Conservation (phyloP, 495 filamentous ascomycete genomes). For the Tuber borchii region DNA sequence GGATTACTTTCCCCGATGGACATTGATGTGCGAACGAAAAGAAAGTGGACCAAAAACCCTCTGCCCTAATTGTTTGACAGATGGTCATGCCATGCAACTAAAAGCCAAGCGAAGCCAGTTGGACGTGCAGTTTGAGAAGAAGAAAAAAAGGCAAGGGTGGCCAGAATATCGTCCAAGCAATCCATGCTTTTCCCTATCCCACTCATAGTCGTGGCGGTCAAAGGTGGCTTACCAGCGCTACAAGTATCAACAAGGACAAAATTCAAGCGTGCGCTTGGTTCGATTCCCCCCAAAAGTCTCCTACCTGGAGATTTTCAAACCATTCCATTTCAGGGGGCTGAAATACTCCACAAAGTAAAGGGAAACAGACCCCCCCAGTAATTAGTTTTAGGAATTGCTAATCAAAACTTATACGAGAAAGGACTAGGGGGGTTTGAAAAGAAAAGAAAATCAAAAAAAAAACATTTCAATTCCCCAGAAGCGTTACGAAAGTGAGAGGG, state of each 20-base stretch:
- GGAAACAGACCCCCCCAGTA: not conserved
- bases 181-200: slow-evolving; percentile 1
- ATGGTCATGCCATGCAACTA: not conserved
- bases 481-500: not conserved
- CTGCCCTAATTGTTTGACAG: slow-evolving; percentile 3
- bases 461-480: slow-evolving; percentile 1
- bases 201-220: slow-evolving; percentile 2
- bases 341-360: not conserved
- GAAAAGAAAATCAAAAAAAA: not conserved
- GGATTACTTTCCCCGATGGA: slow-evolving; percentile 6
- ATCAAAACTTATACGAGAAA: slow-evolving; percentile 4
- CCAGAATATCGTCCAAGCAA: not conserved
- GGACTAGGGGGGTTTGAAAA: not conserved
- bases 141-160: not conserved
- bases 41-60: not conserved
- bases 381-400: slow-evolving; percentile 6
- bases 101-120: not conserved
- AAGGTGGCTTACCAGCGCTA: not conserved
- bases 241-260: not conserved
- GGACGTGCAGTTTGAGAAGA: not conserved
- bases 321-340: slow-evolving; percentile 3
- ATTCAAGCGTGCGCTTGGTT: slow-evolving; percentile 4
- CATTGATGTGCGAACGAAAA: not conserved
- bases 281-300: not conserved
- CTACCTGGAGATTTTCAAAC: not conserved